Base-by-base conservation (phyloP, 176 grass and related monocot genomes). In the Oryza longistaminata region DNA sequence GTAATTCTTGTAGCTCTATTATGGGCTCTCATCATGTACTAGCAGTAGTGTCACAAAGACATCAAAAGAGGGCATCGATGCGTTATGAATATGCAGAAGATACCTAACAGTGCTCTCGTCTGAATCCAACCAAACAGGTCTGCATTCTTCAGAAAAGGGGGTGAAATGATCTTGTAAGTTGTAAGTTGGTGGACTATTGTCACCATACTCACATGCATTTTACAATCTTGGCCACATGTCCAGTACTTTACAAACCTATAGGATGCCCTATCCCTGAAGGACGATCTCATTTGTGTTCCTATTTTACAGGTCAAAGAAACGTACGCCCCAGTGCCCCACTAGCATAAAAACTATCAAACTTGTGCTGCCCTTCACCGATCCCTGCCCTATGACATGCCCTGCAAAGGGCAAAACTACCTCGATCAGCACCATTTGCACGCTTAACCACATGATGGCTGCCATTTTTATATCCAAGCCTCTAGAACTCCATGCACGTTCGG, bases 11-110 rank as follows among this genome's bases (percentile, higher is more conserved):
- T 86, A 2, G 46, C 72, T 9, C 12, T 91, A 50, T 37, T 77
- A 43, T 97, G 88, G 90, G 71, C 21, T 46, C 72, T 91, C 1
- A 90, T 94, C 79, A 86, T 33, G 53, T 71, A 88, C 24, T 85
- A 40, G 50, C 66, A 55, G 34, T 74, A 58, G 42, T 74, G 52
- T 4, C 49, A 40, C 49, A 49, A 45, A 16, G 34, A 26, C 5
- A 10, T 22, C 27, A 11, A 64, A 9, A 4, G 60, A 55, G 42
- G 50, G 21, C 55, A 24, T 62, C 0, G 2, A 55, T 2, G 17
- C 19, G 9, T 48, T 65, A 34, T 42, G 21, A 1, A 16, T 3
- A 66, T 52, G 34, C 11, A 82, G 33, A 33, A 74, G 6, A 60
- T 53, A 2, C 16, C 0, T 13, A 60, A n/a, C 58, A 62, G 21